phyloP scores from a whole-genome alignment of 2,329 filamentous ascomycete genomes.

The Arthroderma sp. region DNA sequence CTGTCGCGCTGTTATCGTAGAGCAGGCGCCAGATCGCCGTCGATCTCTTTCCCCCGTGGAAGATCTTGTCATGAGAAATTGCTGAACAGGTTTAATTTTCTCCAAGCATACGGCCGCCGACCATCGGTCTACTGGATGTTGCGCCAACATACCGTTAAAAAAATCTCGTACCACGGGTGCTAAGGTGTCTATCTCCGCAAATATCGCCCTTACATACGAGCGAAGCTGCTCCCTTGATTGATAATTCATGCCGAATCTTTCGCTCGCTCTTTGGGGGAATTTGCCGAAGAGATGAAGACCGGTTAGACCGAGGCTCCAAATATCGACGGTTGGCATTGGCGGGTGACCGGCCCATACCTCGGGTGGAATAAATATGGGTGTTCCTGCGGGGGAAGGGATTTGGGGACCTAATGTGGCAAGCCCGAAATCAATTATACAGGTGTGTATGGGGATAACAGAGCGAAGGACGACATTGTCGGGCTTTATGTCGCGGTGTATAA shows the following conservation, averaged over 20 bases:
- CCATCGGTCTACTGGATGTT: neutral
- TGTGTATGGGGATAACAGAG: slow-evolving; percentile 1
- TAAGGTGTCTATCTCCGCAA: too few species aligned
- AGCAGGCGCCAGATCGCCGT: too few species aligned
- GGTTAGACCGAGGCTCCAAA: slow-evolving; percentile 8
- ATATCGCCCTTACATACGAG: too few species aligned
- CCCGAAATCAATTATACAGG: slow-evolving; percentile 6
- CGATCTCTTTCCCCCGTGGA: too few species aligned
- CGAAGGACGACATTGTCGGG: slow-evolving; percentile 5
- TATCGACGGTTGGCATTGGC: slow-evolving; percentile 4
- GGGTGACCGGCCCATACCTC: neutral
- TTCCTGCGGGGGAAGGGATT: neutral
- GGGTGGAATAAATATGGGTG: slow-evolving; percentile 2
- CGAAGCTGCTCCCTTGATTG: too few species aligned
- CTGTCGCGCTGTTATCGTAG: too few species aligned
- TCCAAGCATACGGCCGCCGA: neutral
- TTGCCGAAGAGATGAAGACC: neutral
- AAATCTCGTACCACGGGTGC: neutral
- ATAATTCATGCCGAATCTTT: too few species aligned
- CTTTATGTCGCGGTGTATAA: slow-evolving; percentile 8
- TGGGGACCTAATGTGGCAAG: neutral
- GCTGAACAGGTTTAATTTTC: neutral
- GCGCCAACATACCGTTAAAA: neutral
- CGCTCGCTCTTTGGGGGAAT: neutral
- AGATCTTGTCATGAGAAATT: neutral